A percentile compares a stretch with the other conserved stretches of the same genome.
These are phyloP conservation scores for Cercospora sp. DNA, from an alignment of 2,329 filamentous ascomycete genomes.

Conservation along the genomic window DNA sequence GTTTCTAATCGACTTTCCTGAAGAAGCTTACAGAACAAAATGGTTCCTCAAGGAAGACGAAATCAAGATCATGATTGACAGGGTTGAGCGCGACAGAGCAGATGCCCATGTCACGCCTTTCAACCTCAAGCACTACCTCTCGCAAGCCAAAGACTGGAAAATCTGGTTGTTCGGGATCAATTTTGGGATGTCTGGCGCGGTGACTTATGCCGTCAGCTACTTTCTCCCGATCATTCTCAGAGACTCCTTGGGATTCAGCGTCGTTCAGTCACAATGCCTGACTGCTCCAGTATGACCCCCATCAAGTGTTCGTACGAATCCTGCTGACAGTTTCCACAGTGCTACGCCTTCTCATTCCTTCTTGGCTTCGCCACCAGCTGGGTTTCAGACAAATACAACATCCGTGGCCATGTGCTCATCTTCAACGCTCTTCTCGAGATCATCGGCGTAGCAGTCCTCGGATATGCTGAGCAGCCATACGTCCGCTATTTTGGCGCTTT, in stretches of 20 bases:
- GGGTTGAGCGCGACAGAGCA: conserved; percentile 18
- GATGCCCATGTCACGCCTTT: conserved; percentile 38
- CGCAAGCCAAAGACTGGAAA: conserved; percentile 51
- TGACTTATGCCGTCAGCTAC: conserved; percentile 72
- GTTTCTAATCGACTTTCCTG: conserved; percentile 20
- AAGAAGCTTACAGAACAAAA: conserved; percentile 19
- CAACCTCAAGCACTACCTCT: conserved; percentile 40
- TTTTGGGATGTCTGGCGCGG: conserved; percentile 64
- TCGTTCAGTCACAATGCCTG: conserved; percentile 67
- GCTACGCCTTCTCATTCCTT: conserved; percentile 16
- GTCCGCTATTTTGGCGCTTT: conserved; percentile 74
- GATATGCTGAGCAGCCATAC: conserved; percentile 57
- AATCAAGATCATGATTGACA: conserved; percentile 19
- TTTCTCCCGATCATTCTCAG: conserved; percentile 74
- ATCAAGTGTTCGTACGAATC: not conserved
- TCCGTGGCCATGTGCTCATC: conserved; percentile 51
- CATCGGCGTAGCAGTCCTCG: conserved; percentile 71
- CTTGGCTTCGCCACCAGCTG: conserved; percentile 6
- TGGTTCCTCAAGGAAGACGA: conserved; percentile 18
- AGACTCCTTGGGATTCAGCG: conserved; percentile 62
- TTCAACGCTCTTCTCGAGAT: conserved; percentile 63
- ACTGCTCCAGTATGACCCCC: conserved; percentile 54
- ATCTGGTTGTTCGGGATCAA: conserved; percentile 56
- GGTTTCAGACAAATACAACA: conserved; percentile 13
- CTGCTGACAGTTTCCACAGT: conserved; percentile 1